These are phyloP conservation scores for Ambrosia trifida DNA, from an alignment of 129 eudicot genomes.

Conservation along the genomic window DNA sequence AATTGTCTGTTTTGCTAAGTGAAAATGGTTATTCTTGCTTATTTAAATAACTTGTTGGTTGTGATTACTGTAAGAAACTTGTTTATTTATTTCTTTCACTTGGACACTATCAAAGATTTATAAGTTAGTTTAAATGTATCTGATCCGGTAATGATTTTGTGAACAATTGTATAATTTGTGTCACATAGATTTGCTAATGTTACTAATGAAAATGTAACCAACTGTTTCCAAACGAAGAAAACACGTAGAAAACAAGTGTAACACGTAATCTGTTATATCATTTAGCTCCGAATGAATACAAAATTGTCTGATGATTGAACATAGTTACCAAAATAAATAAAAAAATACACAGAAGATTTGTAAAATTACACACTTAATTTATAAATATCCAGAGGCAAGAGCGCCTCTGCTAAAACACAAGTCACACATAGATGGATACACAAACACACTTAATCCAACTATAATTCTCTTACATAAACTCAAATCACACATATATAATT, in stretches of 20 bases:
- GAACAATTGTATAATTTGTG: too few species aligned
- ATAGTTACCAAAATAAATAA: not conserved
- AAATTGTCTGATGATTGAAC: not conserved
- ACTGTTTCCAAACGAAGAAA: not conserved
- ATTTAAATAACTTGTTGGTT: too few species aligned
- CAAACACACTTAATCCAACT: conserved; percentile 6
- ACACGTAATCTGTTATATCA: too few species aligned
- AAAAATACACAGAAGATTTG: not conserved
- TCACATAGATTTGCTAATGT: not conserved
- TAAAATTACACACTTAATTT: conserved; percentile 25
- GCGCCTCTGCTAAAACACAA: conserved; percentile 33
- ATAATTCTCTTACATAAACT: conserved; percentile 11
- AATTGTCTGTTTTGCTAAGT: too few species aligned
- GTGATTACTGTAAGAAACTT: too few species aligned
- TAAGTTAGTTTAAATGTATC: not conserved
- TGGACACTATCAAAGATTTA: too few species aligned
- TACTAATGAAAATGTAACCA: not conserved
- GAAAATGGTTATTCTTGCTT: too few species aligned
- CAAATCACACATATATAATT: not conserved
- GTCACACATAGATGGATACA: conserved; percentile 12
- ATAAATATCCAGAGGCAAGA: conserved; percentile 25
- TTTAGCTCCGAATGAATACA: too few species aligned
- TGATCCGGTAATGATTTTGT: not conserved
- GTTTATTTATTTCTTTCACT: too few species aligned
- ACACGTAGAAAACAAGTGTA: too few species aligned